These are phyloP conservation scores for Argentina anserina DNA, from an alignment of 306 rosid genomes.

Conservation along the genomic window DNA sequence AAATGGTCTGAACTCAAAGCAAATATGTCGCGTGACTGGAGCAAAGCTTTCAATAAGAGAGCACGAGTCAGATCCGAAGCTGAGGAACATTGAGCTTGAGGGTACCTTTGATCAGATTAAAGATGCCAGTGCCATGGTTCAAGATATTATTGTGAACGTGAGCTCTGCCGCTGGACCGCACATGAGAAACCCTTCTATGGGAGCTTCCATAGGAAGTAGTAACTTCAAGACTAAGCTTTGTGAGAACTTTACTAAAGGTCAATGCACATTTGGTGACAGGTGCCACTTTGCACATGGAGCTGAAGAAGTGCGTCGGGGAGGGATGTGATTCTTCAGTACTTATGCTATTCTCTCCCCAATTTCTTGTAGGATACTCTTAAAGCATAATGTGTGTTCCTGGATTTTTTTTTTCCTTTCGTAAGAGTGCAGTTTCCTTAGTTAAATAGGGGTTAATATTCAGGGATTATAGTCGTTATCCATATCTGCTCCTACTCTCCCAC, in stretches of 20 bases:
- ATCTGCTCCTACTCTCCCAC: neutral
- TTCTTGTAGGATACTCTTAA: conserved; percentile 14
- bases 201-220: conserved; percentile 33
- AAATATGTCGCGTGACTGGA: conserved; percentile 78
- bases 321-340: conserved; percentile 23
- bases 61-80: conserved; percentile 64
- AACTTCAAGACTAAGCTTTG: conserved; percentile 81
- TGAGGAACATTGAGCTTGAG: conserved; percentile 81
- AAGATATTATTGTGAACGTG: conserved; percentile 61
- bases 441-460: conserved; percentile 4
- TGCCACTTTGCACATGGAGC: conserved; percentile 88
- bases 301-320: conserved; percentile 59
- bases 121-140: conserved; percentile 83
- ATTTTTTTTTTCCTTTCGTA: neutral
- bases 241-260: conserved; percentile 61
- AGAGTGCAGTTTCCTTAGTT: conserved; percentile 8
- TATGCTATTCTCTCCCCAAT: neutral
- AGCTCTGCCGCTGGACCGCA: conserved; percentile 48
- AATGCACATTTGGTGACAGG: conserved; percentile 84
- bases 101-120: conserved; percentile 73
- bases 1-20: conserved; percentile 73
- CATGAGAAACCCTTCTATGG: conserved; percentile 32
- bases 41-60: conserved; percentile 74
- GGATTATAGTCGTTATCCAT: conserved; percentile 7
- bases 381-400: conserved; percentile 10